Evolutionary conservation across 148 eudicot species (phyloP).

Genomic region (Polygonum aviculare): DNA sequence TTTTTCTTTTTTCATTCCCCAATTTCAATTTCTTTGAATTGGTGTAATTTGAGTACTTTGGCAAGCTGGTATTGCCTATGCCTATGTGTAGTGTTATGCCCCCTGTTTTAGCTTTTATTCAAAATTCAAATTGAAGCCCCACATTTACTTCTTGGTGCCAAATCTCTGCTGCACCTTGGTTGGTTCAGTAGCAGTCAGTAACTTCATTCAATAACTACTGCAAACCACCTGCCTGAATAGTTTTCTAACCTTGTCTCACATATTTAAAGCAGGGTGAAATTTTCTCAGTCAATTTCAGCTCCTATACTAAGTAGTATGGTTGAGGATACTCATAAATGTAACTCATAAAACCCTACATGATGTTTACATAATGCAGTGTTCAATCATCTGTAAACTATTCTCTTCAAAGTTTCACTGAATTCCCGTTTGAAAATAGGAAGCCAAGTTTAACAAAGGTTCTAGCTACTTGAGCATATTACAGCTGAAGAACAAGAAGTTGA

Average conservation of each 20-base stretch:
- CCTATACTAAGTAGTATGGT: not conserved
- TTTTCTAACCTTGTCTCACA: not conserved
- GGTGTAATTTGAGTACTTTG: conserved; percentile 1
- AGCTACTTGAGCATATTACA: not conserved
- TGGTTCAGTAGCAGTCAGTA: conserved; percentile 5
- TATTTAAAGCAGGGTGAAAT: not conserved
- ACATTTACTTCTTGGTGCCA: conserved; percentile 11
- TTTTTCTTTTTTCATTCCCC: not conserved
- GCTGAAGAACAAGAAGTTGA: not conserved
- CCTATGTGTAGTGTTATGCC: conserved; percentile 5
- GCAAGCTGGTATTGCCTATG: conserved; percentile 5
- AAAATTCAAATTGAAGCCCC: conserved; percentile 9
- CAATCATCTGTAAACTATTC: not conserved
- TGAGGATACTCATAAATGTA: not conserved
- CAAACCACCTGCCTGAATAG: conserved; percentile 4
- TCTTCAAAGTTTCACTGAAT: no score
- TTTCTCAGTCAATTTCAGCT: not conserved
- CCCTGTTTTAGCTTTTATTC: conserved; percentile 9
- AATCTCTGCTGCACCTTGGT: not conserved
- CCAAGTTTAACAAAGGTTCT: not conserved
- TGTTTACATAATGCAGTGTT: not conserved
- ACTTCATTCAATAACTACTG: conserved; percentile 1
- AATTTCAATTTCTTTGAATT: not conserved
- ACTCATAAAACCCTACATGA: not conserved
- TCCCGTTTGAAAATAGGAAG: not conserved